Conservation (phyloP, 352 stramenopile genomes). For the Phytophthora megakarya region DNA sequence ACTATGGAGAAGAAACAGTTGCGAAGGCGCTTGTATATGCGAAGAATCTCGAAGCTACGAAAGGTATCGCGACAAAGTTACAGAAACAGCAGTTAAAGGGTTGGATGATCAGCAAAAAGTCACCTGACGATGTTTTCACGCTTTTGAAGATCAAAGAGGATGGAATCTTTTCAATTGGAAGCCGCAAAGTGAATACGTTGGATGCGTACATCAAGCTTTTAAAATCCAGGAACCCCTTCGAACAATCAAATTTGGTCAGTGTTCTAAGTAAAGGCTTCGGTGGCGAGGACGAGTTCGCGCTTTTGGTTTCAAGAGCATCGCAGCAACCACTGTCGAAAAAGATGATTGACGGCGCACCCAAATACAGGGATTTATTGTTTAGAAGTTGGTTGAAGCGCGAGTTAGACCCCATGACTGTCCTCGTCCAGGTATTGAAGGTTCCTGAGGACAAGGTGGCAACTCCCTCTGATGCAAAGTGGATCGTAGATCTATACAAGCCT, state of each 20-base stretch:
- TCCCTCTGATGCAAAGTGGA: too few relatives aligned
- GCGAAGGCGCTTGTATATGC: neutral
- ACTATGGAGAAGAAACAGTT: neutral
- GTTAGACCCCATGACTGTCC: too few relatives aligned
- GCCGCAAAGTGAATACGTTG: neutral
- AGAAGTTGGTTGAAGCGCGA: too few relatives aligned
- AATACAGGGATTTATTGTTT: too few relatives aligned
- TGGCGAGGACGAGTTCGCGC: neutral
- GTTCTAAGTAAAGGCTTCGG: neutral
- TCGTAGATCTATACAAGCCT: too few relatives aligned
- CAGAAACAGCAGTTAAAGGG: neutral
- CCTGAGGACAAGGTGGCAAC: too few relatives aligned
- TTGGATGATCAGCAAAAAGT: neutral
- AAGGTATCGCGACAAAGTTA: neutral
- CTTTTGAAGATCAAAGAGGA: constrained; percentile 1
- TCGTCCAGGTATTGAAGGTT: too few relatives aligned
- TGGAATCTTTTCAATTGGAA: neutral
- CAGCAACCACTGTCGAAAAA: too few relatives aligned
- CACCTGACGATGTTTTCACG: neutral
- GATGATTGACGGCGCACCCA: too few relatives aligned
- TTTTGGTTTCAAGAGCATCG: too few relatives aligned
- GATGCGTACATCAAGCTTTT: neutral
- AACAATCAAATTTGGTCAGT: neutral
- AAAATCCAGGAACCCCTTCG: neutral
- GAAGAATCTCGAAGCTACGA: neutral